A percentile compares a stretch with the other conserved stretches of the same genome.
These are phyloP conservation scores for Colletotrichum liaoningense DNA, from an alignment of 2,329 filamentous ascomycete species.

Conservation along the genomic window DNA sequence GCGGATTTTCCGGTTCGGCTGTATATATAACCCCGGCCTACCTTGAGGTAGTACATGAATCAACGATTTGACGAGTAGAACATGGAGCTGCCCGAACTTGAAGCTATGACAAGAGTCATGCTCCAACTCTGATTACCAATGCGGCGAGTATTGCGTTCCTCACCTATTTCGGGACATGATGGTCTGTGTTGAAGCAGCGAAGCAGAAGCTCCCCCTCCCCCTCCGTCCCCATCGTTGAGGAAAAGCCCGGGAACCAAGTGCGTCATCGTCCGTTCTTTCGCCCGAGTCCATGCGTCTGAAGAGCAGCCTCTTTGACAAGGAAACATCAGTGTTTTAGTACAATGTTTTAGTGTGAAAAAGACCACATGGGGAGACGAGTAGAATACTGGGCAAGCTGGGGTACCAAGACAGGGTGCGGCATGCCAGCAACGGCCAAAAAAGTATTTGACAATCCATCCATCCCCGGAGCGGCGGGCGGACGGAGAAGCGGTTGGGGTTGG, in stretches of 20 bases:
- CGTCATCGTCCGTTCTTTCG: slow-evolving; percentile 3
- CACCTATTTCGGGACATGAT: not conserved
- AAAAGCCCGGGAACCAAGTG: not conserved
- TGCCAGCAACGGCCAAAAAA: not conserved
- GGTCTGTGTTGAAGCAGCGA: not conserved
- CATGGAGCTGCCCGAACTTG: not conserved
- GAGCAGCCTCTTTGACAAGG: not conserved
- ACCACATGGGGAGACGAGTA: not conserved
- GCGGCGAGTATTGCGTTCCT: not conserved
- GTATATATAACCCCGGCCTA: not conserved
- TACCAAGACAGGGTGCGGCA: not conserved
- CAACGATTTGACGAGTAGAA: not conserved
- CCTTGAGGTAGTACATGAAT: not conserved
- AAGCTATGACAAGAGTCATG: not conserved
- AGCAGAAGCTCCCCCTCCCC: too few species aligned
- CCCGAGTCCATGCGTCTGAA: not conserved
- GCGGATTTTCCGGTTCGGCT: not conserved
- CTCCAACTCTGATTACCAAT: not conserved
- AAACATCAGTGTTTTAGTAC: not conserved
- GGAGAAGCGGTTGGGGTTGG: not conserved
- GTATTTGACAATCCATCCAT: not conserved
- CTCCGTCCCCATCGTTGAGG: too few species aligned
- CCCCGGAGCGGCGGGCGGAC: not conserved
- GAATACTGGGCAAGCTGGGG: too few species aligned
- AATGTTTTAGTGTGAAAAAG: not conserved